A percentile compares a stretch with the other conserved stretches of the same genome.
These are phyloP conservation scores for Colletotrichum lini DNA, from an alignment of 2,329 filamentous ascomycete genomes.

Conservation along the genomic window DNA sequence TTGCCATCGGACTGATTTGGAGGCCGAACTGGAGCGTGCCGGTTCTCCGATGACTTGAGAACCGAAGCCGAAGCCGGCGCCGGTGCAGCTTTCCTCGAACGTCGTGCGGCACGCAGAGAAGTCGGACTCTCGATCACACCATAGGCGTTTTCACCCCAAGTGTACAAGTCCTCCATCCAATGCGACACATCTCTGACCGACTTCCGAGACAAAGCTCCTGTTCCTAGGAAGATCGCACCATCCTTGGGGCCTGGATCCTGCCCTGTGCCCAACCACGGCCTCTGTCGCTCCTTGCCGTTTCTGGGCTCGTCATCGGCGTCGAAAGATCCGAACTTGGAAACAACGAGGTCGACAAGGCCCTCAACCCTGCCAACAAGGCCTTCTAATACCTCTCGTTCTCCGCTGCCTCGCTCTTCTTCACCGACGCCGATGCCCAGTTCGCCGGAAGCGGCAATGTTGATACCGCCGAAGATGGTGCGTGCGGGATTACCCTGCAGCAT, in stretches of 20 bases:
- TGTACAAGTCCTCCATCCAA: constrained; percentile 92
- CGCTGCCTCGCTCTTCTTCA: constrained; percentile 94
- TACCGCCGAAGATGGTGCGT: constrained; percentile 82
- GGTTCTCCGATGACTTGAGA: neutral
- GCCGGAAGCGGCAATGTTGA: constrained; percentile 90
- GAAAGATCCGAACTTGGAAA: constrained; percentile 81
- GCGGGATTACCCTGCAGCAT: constrained; percentile 91
- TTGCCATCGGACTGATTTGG: constrained; percentile 8
- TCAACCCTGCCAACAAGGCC: constrained; percentile 85
- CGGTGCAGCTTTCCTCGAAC: constrained; percentile 49
- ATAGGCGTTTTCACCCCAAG: constrained; percentile 86
- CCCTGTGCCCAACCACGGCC: constrained; percentile 81
- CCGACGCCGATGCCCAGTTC: constrained; percentile 95
- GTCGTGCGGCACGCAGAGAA: constrained; percentile 70
- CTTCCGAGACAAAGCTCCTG: constrained; percentile 78
- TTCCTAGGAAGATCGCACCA: constrained; percentile 88
- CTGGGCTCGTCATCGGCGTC: constrained; percentile 46
- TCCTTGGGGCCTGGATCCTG: constrained; percentile 79
- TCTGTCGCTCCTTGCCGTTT: constrained; percentile 50
- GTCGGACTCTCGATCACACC: constrained; percentile 85
- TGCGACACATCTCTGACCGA: constrained; percentile 81
- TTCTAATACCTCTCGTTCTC: constrained; percentile 92
- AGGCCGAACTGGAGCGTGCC: neutral
- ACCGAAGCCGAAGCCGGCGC: neutral
- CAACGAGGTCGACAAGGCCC: constrained; percentile 88